A percentile compares a stretch with the other conserved stretches of the same genome.
These are phyloP conservation scores for Zygosaccharomyces gambellarensis DNA, from an alignment of 805 yeast species.

Conservation along the genomic window DNA sequence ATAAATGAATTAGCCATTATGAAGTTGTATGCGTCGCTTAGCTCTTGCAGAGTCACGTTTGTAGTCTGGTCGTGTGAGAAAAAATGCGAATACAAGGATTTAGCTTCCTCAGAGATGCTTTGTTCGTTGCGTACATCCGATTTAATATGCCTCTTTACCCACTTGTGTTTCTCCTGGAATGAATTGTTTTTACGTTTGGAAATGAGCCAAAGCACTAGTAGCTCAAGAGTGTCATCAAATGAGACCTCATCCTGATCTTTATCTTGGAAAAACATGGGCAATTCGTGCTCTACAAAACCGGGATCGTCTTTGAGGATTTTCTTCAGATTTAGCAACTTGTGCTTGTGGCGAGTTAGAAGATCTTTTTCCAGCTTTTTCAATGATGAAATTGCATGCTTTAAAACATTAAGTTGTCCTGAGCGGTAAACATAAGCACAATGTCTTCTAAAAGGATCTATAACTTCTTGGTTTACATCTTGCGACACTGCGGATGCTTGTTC, in stretches of 20 bases:
- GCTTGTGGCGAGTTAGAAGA: constrained; percentile 41
- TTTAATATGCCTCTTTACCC: constrained; percentile 16
- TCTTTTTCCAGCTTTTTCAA: constrained; percentile 49
- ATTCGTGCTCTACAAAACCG: constrained; percentile 43
- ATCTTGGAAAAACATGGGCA: constrained; percentile 44
- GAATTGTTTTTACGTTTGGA: constrained; percentile 15
- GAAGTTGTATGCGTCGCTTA: constrained; percentile 16
- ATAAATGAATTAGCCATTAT: constrained; percentile 19
- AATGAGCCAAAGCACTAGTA: constrained; percentile 37
- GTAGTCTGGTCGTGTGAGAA: constrained; percentile 5
- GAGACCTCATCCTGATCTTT: constrained; percentile 43
- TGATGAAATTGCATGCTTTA: constrained; percentile 40
- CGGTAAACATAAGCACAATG: constrained; percentile 42
- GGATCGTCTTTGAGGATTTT: constrained; percentile 49
- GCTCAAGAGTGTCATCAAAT: constrained; percentile 44
- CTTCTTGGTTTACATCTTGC: constrained; percentile 2
- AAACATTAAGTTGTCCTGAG: constrained; percentile 45
- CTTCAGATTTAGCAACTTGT: constrained; percentile 45
- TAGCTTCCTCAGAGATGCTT: neutral
- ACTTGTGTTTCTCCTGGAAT: constrained; percentile 14
- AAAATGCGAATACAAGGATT: constrained; percentile 11
- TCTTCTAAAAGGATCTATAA: constrained; percentile 14
- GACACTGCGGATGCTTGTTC: constrained; percentile 16
- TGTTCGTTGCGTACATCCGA: constrained; percentile 5
- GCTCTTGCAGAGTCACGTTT: constrained; percentile 6